Conservation (phyloP, 2,329 filamentous ascomycete genomes). For the Calonectria multiphialidica region DNA sequence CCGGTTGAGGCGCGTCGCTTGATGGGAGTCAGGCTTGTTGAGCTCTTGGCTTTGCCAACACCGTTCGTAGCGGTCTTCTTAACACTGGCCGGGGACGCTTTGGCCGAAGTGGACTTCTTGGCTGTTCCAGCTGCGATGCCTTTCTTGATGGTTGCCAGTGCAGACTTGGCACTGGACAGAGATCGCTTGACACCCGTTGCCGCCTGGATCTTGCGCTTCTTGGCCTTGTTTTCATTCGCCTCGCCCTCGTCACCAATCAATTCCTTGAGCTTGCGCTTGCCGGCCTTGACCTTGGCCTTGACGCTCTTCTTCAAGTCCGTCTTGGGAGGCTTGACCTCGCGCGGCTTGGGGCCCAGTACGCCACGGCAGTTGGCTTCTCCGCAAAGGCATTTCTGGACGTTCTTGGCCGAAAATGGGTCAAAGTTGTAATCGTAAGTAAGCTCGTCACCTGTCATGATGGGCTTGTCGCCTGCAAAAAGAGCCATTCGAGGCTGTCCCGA, state of each 20-base stretch:
- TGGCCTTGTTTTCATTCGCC: slow-evolving; percentile 57
- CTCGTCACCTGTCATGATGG: slow-evolving; percentile 95
- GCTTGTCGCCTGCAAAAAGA: slow-evolving; percentile 89
- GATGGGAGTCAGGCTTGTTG: slow-evolving; percentile 30
- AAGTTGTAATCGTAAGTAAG: slow-evolving; percentile 93
- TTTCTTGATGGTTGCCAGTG: slow-evolving; percentile 53
- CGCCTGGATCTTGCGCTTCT: slow-evolving; percentile 57
- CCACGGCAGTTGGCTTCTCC: slow-evolving; percentile 74
- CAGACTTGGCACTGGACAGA: slow-evolving; percentile 51
- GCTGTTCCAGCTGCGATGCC: slow-evolving; percentile 48
- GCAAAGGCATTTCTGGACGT: slow-evolving; percentile 75
- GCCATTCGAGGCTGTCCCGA: slow-evolving; percentile 95
- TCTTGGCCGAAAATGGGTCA: slow-evolving; percentile 76
- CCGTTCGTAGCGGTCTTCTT: not conserved
- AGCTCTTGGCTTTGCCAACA: not conserved
- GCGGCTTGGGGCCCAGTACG: slow-evolving; percentile 71
- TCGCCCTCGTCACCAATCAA: slow-evolving; percentile 57
- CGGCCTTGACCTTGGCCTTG: slow-evolving; percentile 58
- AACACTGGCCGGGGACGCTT: slow-evolving; percentile 3
- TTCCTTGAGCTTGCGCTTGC: slow-evolving; percentile 70
- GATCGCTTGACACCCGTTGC: slow-evolving; percentile 50
- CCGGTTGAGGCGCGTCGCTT: slow-evolving; percentile 43
- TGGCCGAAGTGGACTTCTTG: slow-evolving; percentile 41
- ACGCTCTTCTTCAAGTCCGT: slow-evolving; percentile 54
- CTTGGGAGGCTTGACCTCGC: slow-evolving; percentile 65